Conservation (phyloP, 73 alveolate species). For the Symbiodinium pilosum region DNA sequence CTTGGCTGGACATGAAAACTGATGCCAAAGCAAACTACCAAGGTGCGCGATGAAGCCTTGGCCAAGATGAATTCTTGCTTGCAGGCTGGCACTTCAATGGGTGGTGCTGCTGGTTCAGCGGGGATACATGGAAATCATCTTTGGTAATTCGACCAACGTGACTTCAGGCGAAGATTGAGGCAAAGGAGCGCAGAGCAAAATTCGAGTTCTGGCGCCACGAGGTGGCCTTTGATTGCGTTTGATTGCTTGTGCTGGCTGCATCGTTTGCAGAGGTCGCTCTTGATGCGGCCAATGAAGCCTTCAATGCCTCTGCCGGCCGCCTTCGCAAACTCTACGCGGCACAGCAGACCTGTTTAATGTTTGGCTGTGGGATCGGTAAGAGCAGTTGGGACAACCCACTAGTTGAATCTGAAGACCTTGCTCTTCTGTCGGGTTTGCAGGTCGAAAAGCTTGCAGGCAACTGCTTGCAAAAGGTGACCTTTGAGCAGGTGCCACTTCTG, state of each 20-base stretch:
- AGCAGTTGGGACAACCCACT: too few relatives aligned
- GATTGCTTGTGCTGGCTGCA: background rate
- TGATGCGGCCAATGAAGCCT: constrained; percentile 91
- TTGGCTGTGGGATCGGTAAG: too few relatives aligned
- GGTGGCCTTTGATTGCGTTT: background rate
- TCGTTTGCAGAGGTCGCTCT: constrained; percentile 23
- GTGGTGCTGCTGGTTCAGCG: background rate
- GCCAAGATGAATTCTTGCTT: constrained; percentile 82
- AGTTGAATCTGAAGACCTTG: too few relatives aligned
- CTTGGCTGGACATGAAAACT: too few relatives aligned
- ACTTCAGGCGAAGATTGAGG: constrained; percentile 56
- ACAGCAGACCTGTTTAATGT: background rate
- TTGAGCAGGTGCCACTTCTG: constrained; percentile 27
- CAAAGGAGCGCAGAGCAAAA: constrained; percentile 66
- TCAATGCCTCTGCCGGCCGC: constrained; percentile 91
- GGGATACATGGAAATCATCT: background rate
- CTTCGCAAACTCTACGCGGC: constrained; percentile 94
- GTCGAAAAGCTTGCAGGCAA: constrained; percentile 92
- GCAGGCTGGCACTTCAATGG: background rate
- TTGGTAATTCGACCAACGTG: background rate
- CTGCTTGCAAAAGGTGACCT: constrained; percentile 89
- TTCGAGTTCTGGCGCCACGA: constrained; percentile 94
- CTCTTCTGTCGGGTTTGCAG: too few relatives aligned
- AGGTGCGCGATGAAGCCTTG: constrained; percentile 66
- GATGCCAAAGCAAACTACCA: background rate